phyloP scores from a whole-genome alignment of 306 rosid species.

The Cucumis hystrix region DNA sequence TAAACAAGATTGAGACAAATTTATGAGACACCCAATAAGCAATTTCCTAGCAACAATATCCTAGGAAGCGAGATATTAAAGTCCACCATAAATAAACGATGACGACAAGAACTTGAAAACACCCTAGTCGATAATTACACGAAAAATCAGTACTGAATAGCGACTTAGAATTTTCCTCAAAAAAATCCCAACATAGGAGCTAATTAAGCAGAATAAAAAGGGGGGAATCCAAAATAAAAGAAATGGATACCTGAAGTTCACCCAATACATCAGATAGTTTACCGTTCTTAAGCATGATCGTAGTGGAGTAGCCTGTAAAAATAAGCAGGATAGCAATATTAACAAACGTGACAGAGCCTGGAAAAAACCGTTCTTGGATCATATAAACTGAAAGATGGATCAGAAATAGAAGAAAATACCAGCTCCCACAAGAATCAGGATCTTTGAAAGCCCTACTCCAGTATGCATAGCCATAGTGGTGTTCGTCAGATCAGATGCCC shows the following conservation, averaged over 20 bases:
- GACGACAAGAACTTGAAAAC: neutral
- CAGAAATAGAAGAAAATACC: neutral
- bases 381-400: neutral
- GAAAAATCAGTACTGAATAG: neutral
- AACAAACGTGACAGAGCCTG: neutral
- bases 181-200: neutral
- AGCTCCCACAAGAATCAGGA: slow-evolving; percentile 9
- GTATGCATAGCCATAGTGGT: slow-evolving; percentile 7
- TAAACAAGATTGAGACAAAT: neutral
- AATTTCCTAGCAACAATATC: neutral
- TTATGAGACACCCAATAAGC: neutral
- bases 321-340: neutral
- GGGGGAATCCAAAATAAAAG: neutral
- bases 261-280: slow-evolving; percentile 63
- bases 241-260: slow-evolving; percentile 54
- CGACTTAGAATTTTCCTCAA: neutral
- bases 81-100: neutral
- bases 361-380: neutral
- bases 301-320: slow-evolving; percentile 58
- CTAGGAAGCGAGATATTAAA: neutral
- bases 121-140: neutral
- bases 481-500: slow-evolving; percentile 4
- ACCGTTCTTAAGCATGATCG: slow-evolving; percentile 52
- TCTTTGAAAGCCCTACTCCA: slow-evolving; percentile 11
- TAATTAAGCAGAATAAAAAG: neutral